These are phyloP conservation scores for Tagetes patula DNA, from an alignment of 129 eudicot species.

Conservation along the genomic window DNA sequence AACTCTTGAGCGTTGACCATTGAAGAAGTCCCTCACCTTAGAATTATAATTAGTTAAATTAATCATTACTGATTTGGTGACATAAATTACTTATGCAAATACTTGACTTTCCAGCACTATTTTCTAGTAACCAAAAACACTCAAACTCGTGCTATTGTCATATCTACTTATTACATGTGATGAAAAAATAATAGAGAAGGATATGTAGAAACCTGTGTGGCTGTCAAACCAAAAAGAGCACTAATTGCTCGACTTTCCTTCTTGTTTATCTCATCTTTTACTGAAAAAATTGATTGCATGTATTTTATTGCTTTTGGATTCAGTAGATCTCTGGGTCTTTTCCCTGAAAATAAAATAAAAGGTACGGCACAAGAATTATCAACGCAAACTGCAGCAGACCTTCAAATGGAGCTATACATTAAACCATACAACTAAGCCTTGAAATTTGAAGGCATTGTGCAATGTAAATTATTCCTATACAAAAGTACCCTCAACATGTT, in stretches of 20 bases:
- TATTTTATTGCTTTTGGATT: conserved; percentile 90
- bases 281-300: conserved; percentile 79
- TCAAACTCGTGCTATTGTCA: neutral
- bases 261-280: conserved; percentile 89
- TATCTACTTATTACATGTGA: neutral
- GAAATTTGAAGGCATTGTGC: neutral
- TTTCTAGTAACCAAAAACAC: neutral
- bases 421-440: conserved; percentile 3
- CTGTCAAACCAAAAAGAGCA: conserved; percentile 88
- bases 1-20: conserved; percentile 68
- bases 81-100: conserved; percentile 7
- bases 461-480: neutral
- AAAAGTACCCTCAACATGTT: neutral
- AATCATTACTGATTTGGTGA: neutral
- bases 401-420: neutral
- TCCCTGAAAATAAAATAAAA: conserved; percentile 53
- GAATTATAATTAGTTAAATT: neutral
- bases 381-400: conserved; percentile 9
- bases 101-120: conserved; percentile 2
- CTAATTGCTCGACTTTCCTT: conserved; percentile 83
- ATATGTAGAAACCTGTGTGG: conserved; percentile 67
- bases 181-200: neutral
- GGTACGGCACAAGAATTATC: conserved; percentile 1
- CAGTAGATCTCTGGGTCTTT: conserved; percentile 88
- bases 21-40: conserved; percentile 85